Base-by-base conservation (phyloP, 2,329 filamentous ascomycete species). In the Bipolaris cookei region DNA sequence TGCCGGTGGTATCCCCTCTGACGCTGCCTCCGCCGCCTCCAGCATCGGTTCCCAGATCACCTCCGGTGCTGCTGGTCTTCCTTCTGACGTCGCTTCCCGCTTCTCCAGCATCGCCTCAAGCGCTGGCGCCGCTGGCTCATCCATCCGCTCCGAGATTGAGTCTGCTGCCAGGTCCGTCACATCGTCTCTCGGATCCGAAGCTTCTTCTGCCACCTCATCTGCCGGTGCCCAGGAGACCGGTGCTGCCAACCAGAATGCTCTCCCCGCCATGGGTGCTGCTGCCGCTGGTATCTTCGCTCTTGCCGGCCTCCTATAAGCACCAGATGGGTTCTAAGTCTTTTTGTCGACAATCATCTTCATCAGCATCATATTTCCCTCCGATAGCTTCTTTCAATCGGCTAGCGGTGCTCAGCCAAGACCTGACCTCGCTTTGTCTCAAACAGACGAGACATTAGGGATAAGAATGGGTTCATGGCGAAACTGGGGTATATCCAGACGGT, bases 291-390 rank as follows among this genome's bases (percentile, higher is more conserved):
- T 74, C 45, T 52, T 74, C 52, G 66, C 70, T 30, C 38, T 67
- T 45, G 73, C 71, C 25, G 70, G 69, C 59, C 68, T 75, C 38
- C 72, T 76, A 68, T 75, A 75, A 62, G 28, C 4, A 11, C 28
- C 13, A 13, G 28, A 62, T 39, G 51, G 21, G 8, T 28, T 5
- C n/a, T 5, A 20, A 3, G 16, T n/a, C 20, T 35, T 35, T n/a
- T 18, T 18, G 39, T 44, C 38, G 23, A 56, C 32, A 25, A 35
- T 45, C 46, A 21, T 18, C 42, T 23, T 23, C 39, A 42, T 42
- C 38, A 41, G 10, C 16, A 35, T 18, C 20, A 59, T 54, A 58
- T 47, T 46, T 45, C 48, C 51, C 38, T 48, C 52, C 25, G 48
- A 47, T 46, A 49, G 30, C 39, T 54, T 60, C 41, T 18, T 43